A percentile compares a stretch with the other conserved stretches of the same genome.
phyloP scores from a whole-genome alignment of 192 early-diverging fungal genomes.

The Glomus cerebriforme region DNA sequence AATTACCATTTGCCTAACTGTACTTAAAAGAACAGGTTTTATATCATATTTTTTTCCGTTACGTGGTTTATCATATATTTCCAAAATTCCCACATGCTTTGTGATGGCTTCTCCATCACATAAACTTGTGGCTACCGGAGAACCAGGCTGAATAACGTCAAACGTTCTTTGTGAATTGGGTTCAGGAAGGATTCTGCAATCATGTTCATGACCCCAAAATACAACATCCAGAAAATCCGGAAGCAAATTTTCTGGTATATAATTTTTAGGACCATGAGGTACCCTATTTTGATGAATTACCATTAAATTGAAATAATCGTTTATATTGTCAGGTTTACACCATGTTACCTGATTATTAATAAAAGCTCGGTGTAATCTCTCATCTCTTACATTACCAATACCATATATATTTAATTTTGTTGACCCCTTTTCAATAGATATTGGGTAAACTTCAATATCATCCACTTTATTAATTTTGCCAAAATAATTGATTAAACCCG shows the following conservation, averaged over 20 bases:
- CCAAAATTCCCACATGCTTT: conserved; percentile 49
- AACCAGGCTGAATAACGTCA: conserved; percentile 89
- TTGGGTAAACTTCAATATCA: conserved; percentile 75
- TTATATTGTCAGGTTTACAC: conserved; percentile 63
- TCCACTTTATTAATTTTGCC: conserved; percentile 74
- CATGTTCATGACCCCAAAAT: conserved; percentile 98
- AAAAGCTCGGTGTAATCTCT: conserved; percentile 82
- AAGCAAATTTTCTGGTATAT: conserved; percentile 87
- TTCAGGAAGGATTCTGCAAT: conserved; percentile 82
- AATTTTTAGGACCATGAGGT: conserved; percentile 77
- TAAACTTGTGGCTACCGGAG: conserved; percentile 88
- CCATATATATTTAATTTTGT: conserved; percentile 85
- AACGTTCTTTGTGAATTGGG: conserved; percentile 66
- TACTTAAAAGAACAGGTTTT: not conserved
- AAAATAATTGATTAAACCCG: conserved; percentile 94
- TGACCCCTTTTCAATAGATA: conserved; percentile 78
- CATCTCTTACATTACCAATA: conserved; percentile 91
- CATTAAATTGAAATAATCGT: conserved; percentile 89
- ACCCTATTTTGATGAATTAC: conserved; percentile 93
- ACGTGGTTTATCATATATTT: not conserved
- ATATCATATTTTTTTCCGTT: not conserved
- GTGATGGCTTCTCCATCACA: conserved; percentile 77
- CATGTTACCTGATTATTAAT: conserved; percentile 69
- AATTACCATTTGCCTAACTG: not conserved
- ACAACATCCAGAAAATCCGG: conserved; percentile 81